phyloP scores from a whole-genome alignment of 805 yeast species.

The Ogataea corticis region DNA sequence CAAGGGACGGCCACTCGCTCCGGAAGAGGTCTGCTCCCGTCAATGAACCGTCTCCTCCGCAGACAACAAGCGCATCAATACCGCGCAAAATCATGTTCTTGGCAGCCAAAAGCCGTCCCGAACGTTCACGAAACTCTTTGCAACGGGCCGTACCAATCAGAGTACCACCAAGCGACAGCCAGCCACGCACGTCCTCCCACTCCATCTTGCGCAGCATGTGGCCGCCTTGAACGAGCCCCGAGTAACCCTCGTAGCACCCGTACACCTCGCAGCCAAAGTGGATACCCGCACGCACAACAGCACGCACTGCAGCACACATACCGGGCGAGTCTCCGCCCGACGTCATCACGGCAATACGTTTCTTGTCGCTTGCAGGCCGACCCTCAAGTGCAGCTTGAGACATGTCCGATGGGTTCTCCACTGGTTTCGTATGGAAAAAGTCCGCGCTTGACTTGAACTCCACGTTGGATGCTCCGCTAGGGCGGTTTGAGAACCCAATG shows the following conservation, averaged over 20 bases:
- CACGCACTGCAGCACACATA: conserved; percentile 95
- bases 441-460: conserved; percentile 4
- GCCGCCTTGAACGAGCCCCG: conserved; percentile 90
- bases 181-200: conserved; percentile 96
- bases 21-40: conserved; percentile 97
- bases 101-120: conserved; percentile 83
- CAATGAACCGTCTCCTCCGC: conserved; percentile 98
- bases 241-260: conserved; percentile 93
- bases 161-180: conserved; percentile 91
- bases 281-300: conserved; percentile 92
- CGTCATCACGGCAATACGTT: conserved; percentile 86
- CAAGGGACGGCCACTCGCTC: conserved; percentile 88
- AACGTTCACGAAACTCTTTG: conserved; percentile 77
- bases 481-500: conserved; percentile 53
- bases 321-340: conserved; percentile 99
- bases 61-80: conserved; percentile 90
- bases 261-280: conserved; percentile 84
- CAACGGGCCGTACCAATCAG: conserved; percentile 95
- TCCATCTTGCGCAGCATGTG: conserved; percentile 67
- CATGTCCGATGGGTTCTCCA: conserved; percentile 1
- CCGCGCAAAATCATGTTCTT: conserved; percentile 82
- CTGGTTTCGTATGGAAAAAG: conserved; percentile 8
- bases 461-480: conserved; percentile 38
- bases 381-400: conserved; percentile 1
- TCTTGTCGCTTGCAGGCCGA: conserved; percentile 7